phyloP scores from a whole-genome alignment of 306 rosid species.

The Hippophae gyantsensis region DNA sequence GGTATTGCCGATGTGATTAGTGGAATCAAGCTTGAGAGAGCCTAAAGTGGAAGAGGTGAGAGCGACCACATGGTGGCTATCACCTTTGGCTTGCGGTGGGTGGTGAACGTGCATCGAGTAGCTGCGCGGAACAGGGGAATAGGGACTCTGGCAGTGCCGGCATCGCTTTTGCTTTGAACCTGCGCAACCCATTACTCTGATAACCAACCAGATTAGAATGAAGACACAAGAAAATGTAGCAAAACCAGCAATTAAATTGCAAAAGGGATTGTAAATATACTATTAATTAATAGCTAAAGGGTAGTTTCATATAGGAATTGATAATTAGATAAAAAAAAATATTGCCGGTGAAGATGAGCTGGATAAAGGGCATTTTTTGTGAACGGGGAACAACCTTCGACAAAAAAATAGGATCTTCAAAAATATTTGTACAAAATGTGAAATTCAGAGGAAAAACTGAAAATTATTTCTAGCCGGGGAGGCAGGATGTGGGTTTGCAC shows the following conservation, averaged over 20 bases:
- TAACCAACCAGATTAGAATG: neutral
- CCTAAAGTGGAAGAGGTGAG: constrained; percentile 79
- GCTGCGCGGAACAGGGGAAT: constrained; percentile 67
- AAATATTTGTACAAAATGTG: no score
- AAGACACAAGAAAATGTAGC: neutral
- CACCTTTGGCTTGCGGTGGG: constrained; percentile 46
- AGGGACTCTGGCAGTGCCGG: constrained; percentile 52
- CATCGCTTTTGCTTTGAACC: constrained; percentile 69
- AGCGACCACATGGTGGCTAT: constrained; percentile 68
- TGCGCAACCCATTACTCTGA: constrained; percentile 67
- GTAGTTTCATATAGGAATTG: neutral
- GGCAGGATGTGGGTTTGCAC: neutral
- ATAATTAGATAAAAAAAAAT: constrained; percentile 6
- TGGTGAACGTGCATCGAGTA: constrained; percentile 80
- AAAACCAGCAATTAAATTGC: constrained; percentile 1
- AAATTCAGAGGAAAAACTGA: neutral
- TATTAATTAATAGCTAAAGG: neutral
- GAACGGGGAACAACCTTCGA: neutral
- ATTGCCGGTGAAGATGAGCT: constrained; percentile 14
- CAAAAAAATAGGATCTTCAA: neutral
- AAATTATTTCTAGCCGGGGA: neutral
- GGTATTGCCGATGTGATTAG: neutral
- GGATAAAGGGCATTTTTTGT: neutral
- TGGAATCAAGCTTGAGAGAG: constrained; percentile 41
- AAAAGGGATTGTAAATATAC: neutral